These are phyloP conservation scores for Termitomyces sp. DNA, from an alignment of 768 basidiomycete species.

Conservation along the genomic window DNA sequence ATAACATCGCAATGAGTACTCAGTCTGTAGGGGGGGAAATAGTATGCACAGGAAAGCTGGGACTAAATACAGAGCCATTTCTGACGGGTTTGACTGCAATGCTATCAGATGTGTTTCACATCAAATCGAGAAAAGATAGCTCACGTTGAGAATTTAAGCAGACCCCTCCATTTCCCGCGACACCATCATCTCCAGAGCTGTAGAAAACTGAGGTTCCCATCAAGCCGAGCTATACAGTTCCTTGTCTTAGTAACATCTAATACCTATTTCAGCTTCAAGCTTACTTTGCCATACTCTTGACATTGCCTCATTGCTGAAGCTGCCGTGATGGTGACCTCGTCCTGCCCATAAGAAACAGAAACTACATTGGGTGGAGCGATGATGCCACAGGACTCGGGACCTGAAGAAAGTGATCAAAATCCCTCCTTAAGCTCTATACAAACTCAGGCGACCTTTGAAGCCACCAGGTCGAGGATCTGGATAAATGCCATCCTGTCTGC, in stretches of 20 bases:
- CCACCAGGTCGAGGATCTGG: constrained; percentile 13
- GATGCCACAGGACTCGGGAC: constrained; percentile 34
- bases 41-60: constrained; percentile 18
- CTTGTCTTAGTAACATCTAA: background rate
- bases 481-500: constrained; percentile 20
- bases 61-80: constrained; percentile 21
- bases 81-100: constrained; percentile 18
- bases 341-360: constrained; percentile 38
- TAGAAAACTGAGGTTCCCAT: constrained; percentile 57
- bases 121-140: background rate
- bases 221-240: constrained; percentile 39
- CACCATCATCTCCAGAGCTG: constrained; percentile 46
- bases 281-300: constrained; percentile 38
- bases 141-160: constrained; percentile 42
- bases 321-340: constrained; percentile 34
- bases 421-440: background rate
- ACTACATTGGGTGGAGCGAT: constrained; percentile 37
- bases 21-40: background rate
- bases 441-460: constrained; percentile 8
- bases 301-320: constrained; percentile 42
- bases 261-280: background rate
- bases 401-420: constrained; percentile 11
- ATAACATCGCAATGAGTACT: background rate
- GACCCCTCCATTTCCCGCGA: constrained; percentile 16
- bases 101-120: background rate